Base-by-base conservation (phyloP, 768 basidiomycete species). In the Pulveroboletus sp. region DNA sequence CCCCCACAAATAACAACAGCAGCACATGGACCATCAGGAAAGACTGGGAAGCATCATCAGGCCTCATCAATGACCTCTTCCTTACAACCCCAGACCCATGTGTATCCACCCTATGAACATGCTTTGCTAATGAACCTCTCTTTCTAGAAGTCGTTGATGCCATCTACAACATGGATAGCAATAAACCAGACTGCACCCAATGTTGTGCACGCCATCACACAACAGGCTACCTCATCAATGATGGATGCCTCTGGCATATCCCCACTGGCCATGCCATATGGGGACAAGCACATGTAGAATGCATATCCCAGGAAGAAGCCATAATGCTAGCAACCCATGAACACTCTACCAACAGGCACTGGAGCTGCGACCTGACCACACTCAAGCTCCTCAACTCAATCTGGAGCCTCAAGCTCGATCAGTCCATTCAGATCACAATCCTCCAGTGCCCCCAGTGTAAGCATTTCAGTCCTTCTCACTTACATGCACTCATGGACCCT, bases 401-500 rank as follows among this genome's bases (percentile, higher is more conserved):
- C 0, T 52, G 9, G 1, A 43, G 49, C 16, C 49, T 46, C 12
- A 1, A 20, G 1, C 31, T 59, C 1, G 47, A 61, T 16, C 41
- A 29, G 5, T 53, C 48, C 1, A 47, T 63, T 6, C n/a, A 39
- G 4, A 49, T 22, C 0, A 57, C 55, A 3, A 39, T 67, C 11
- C 20, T 10, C 4, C 40, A 63, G 2, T 70, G 68, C 40, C 49
- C 34, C 1, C 34, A 49, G 8, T 70, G 67, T 52, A 55, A 59
- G 36, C 53, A 55, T 34, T 57, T 64, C 31, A 47, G 68, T 4
- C 19, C 50, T 11, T 19, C 46, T 1, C 51, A 65, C 41, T 38
- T 61, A 1, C 50, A 61, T 43, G 5, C 61, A 10, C 63, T 76
- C 0, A 56, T 73, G 12, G 55, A 72, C 29, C 74, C 70, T 0